These are phyloP conservation scores for Schizothecium vesticola DNA, from an alignment of 495 filamentous ascomycete species.

Conservation along the genomic window DNA sequence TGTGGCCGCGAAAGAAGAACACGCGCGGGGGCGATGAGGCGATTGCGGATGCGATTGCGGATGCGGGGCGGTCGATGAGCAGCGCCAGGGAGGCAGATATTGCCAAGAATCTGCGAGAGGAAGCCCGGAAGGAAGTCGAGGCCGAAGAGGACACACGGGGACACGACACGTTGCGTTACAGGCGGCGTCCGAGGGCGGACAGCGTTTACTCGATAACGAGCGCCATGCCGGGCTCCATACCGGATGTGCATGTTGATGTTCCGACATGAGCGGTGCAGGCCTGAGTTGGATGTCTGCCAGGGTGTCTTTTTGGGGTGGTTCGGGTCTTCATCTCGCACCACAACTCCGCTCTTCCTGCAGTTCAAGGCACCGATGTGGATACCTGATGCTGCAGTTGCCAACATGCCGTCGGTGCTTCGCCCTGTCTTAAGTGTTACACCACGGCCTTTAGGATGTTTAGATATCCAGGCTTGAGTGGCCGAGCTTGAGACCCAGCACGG, in stretches of 20 bases:
- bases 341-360: background rate
- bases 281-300: background rate
- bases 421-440: background rate
- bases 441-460: background rate
- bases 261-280: conserved; percentile 14
- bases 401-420: background rate
- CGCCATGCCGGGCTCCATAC: conserved; percentile 30
- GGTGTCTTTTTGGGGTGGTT: no score
- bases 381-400: background rate
- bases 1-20: conserved; percentile 89
- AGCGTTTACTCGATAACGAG: conserved; percentile 31
- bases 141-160: conserved; percentile 35
- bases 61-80: conserved; percentile 37
- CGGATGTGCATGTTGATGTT: conserved; percentile 20
- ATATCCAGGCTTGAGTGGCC: background rate
- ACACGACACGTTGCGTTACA: conserved; percentile 35
- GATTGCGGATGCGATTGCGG: conserved; percentile 33
- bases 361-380: background rate
- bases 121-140: conserved; percentile 42
- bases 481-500: background rate
- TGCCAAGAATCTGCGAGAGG: conserved; percentile 41
- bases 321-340: background rate
- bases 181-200: conserved; percentile 30
- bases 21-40: conserved; percentile 59
- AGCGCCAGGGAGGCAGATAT: conserved; percentile 47